Evolutionary conservation across 2,329 filamentous ascomycete genomes (phyloP).

Genomic region (Pyrenochaeta sp.): DNA sequence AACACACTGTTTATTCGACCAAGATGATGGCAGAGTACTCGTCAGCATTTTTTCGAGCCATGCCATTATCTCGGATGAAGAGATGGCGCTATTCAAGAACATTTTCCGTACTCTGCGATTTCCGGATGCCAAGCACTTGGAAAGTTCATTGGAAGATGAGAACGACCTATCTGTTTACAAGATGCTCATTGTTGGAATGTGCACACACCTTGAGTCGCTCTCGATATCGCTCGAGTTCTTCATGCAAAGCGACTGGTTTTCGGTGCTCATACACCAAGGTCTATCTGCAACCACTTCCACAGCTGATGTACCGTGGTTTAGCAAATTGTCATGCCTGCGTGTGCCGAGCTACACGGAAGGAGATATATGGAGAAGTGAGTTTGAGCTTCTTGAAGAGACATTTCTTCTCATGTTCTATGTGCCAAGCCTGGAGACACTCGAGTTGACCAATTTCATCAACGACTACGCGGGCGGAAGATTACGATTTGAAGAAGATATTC

Average conservation of each 20-base stretch:
- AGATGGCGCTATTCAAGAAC: not conserved
- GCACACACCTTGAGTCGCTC: not conserved
- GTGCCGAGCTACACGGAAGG: not conserved
- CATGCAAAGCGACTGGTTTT: not conserved
- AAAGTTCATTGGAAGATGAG: no score
- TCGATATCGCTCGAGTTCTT: not conserved
- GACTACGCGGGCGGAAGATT: not conserved
- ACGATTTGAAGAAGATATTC: not conserved
- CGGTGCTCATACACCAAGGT: not conserved
- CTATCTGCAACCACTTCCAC: not conserved
- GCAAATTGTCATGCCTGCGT: not conserved
- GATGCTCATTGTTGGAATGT: not conserved
- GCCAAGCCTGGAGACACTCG: slow-evolving; percentile 2
- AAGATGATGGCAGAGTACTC: not conserved
- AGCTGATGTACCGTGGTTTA: not conserved
- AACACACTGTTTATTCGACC: no score
- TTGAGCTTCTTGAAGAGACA: not conserved
- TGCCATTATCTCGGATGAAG: not conserved
- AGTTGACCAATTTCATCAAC: not conserved
- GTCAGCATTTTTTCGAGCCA: not conserved
- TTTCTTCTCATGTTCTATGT: slow-evolving; percentile 3
- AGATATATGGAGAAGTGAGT: not conserved
- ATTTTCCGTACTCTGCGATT: not conserved
- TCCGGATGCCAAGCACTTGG: not conserved
- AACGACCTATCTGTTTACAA: not conserved